Percentiles rank a stretch among this genome's conserved stretches.
These are phyloP conservation scores for Colletotrichum sp. DNA, from an alignment of 2,329 filamentous ascomycete species.

Conservation along the genomic window DNA sequence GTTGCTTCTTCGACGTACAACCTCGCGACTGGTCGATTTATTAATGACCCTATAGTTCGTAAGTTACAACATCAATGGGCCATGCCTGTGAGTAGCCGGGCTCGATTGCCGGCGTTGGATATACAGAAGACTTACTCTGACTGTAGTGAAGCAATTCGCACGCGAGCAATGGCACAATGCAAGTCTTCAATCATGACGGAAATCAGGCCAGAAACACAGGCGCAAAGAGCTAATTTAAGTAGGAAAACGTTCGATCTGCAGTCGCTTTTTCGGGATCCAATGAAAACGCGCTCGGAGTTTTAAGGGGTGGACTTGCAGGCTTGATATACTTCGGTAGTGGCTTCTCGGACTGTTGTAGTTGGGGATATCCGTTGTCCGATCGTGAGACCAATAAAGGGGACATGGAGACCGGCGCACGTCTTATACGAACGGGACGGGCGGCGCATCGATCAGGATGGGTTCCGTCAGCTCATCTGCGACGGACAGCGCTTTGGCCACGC, in stretches of 20 bases:
- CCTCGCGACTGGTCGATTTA: neutral
- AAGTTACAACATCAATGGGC: neutral
- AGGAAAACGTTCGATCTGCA: neutral
- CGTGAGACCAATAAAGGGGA: neutral
- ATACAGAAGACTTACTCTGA: constrained; percentile 45
- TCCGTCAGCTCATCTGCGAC: constrained; percentile 1
- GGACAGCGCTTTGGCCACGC: constrained; percentile 15
- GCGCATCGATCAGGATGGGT: constrained; percentile 1
- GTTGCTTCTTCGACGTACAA: constrained; percentile 29
- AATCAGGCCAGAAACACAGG: neutral
- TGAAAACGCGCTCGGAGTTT: constrained; percentile 14
- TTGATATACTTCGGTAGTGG: constrained; percentile 18
- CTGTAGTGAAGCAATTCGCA: constrained; percentile 54
- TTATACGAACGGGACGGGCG: constrained; percentile 9
- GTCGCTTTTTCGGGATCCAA: neutral
- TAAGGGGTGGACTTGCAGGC: constrained; percentile 9
- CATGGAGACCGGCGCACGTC: neutral
- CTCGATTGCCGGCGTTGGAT: neutral
- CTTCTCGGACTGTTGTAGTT: constrained; percentile 23
- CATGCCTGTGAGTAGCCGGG: neutral
- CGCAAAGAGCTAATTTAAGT: constrained; percentile 7
- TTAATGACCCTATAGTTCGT: constrained; percentile 1
- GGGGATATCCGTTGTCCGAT: constrained; percentile 37
- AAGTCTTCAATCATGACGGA: constrained; percentile 44
- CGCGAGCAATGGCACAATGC: constrained; percentile 45